phyloP scores from a whole-genome alignment of 2,329 filamentous ascomycete genomes.

The Trichoderma sp. region DNA sequence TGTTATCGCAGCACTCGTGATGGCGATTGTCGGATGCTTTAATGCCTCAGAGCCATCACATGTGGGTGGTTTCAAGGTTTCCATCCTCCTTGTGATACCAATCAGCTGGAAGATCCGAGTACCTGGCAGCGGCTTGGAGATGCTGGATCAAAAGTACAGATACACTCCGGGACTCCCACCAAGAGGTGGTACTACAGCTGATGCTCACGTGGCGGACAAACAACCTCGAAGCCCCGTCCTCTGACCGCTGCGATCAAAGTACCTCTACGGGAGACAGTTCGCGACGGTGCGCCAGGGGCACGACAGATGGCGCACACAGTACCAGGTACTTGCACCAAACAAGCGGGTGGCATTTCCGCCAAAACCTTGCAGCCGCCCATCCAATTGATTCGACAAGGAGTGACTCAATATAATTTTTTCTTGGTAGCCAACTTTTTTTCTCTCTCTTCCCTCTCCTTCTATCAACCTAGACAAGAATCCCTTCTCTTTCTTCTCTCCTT shows the following conservation, averaged over 20 bases:
- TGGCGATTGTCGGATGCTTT: background rate
- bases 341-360: slow-evolving; percentile 3
- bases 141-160: background rate
- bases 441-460: background rate
- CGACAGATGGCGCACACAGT: background rate
- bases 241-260: slow-evolving; percentile 23
- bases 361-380: slow-evolving; percentile 24
- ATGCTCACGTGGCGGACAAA: slow-evolving; percentile 20
- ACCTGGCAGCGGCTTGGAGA: background rate
- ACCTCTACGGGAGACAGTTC: too few species aligned
- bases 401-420: slow-evolving; percentile 14
- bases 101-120: background rate
- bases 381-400: slow-evolving; percentile 20
- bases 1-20: too few species aligned
- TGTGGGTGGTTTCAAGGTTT: background rate
- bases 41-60: background rate
- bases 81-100: background rate
- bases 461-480: slow-evolving; percentile 1
- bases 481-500: slow-evolving; percentile 16
- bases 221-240: background rate
- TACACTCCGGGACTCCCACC: background rate
- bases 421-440: slow-evolving; percentile 10
- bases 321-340: slow-evolving; percentile 4
- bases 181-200: background rate
- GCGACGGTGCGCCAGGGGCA: background rate